Evolutionary conservation across 164 flowering plant genomes (phyloP), one percentile per base, ranked within the genome.

Genomic region (Sedum album): DNA sequence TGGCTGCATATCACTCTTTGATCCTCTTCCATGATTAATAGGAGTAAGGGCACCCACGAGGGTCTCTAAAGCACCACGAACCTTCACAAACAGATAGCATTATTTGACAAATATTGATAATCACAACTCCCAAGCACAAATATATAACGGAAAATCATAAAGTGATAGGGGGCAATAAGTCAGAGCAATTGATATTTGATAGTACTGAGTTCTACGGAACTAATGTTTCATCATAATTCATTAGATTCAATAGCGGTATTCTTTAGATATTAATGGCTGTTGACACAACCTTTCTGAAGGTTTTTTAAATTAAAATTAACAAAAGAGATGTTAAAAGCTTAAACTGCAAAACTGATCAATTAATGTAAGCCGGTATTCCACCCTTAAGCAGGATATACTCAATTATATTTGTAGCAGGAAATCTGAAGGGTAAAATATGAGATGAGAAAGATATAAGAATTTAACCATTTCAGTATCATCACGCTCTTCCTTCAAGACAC

Each of bases 391-490:
- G 14, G 28, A 20, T 35, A 18, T 30, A 41, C 28, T 20, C 20
- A 31, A 20, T 57, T 6, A 26, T 33, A 68, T 33, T 28, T 55
- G 25, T 46, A 63, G 11, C 23, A 33, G 18, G 71, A 17, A 38
- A 55, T 11, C 44, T 2, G 23, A 31, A 36, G 23, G 71, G 44
- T 5, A 15, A 15, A 41, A 51, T 60, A 21, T 44, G 49, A 63
- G 23, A 65, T 61, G 51, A 51, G 1, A 42, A 35, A 25, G 76
- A 63, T 31, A 62, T 39, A 67, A 67, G 35, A 60, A 17, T 35
- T n/a, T 65, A 62, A 95, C 99, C 99, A 95, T 92, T 79, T 95
- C 99, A 68, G 89, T 82, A 80, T 91, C 97, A 73, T 87, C 99
- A 7, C 93, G 87, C 70, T 90, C 96, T 77, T 90, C 97, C 84